Conservation (phyloP, 2,329 filamentous ascomycete genomes). For the Xylaria multiplex region DNA sequence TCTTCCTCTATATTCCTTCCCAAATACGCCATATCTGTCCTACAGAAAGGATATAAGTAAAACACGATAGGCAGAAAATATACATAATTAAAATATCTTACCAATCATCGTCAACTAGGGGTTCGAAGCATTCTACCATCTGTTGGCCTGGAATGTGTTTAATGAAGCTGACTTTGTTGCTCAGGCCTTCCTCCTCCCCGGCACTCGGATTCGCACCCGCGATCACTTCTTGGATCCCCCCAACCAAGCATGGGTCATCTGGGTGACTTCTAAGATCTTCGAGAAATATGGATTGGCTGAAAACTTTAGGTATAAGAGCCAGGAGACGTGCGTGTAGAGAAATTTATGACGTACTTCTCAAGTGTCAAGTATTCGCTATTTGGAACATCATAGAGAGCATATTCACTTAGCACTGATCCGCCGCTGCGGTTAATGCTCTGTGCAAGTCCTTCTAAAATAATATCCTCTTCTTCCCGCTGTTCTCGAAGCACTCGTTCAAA, state of each 20-base stretch:
- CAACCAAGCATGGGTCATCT: neutral
- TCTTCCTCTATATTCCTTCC: neutral
- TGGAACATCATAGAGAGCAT: neutral
- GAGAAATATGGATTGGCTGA: neutral
- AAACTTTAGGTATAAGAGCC: neutral
- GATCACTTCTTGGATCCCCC: neutral
- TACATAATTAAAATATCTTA: neutral
- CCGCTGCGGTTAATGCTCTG: neutral
- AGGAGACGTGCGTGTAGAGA: neutral
- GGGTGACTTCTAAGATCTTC: conserved; percentile 1
- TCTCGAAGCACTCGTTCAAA: neutral
- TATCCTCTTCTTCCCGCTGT: neutral
- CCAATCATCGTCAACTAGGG: neutral
- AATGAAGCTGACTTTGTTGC: conserved; percentile 1
- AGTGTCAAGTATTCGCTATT: neutral
- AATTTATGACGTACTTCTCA: neutral
- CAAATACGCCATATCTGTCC: neutral
- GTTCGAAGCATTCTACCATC: neutral
- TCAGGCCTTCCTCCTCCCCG: too few species aligned
- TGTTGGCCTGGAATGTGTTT: neutral
- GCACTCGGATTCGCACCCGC: neutral
- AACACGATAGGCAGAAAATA: neutral
- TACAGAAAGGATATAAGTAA: neutral
- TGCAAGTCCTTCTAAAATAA: neutral
- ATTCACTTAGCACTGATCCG: neutral